phyloP scores from a whole-genome alignment of 2,329 filamentous ascomycete genomes.

The Xylaria sp. region DNA sequence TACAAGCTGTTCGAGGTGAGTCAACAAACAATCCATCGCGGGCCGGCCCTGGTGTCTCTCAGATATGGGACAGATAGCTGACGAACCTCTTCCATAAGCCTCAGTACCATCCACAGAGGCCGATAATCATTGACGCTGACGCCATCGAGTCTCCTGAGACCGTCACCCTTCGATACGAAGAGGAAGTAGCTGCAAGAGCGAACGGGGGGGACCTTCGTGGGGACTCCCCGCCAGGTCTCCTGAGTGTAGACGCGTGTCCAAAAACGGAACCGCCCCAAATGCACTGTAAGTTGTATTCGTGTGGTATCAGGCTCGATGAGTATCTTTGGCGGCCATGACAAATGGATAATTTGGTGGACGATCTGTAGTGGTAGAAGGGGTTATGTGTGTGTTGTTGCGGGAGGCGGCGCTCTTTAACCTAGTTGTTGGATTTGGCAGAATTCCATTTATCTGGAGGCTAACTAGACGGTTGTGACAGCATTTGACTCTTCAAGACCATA shows the following conservation, averaged over 20 bases:
- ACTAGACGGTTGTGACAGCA: conserved; percentile 45
- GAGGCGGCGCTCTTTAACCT: background rate
- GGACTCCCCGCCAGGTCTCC: conserved; percentile 63
- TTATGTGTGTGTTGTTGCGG: background rate
- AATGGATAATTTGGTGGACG: background rate
- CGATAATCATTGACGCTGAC: conserved; percentile 62
- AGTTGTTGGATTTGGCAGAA: background rate
- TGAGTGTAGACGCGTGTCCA: conserved; percentile 82
- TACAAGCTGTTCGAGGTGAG: conserved; percentile 67
- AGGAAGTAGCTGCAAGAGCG: conserved; percentile 56
- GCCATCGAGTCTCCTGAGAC: conserved; percentile 63
- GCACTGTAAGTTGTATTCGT: conserved; percentile 73
- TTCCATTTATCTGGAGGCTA: conserved; percentile 27
- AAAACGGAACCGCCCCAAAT: conserved; percentile 78
- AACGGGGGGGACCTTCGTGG: conserved; percentile 59
- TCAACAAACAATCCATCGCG: conserved; percentile 34
- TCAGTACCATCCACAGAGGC: conserved; percentile 58
- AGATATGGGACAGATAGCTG: conserved; percentile 22
- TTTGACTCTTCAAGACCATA: conserved; percentile 66
- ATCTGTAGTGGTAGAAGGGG: background rate
- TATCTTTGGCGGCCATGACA: background rate
- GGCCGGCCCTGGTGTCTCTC: conserved; percentile 1
- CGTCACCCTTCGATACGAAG: conserved; percentile 61
- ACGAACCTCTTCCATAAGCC: conserved; percentile 47
- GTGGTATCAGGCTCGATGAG: background rate